A percentile compares a stretch with the other conserved stretches of the same genome.
These are phyloP conservation scores for Diaporthe australafricana DNA, from an alignment of 2,329 filamentous ascomycete species.

Conservation along the genomic window DNA sequence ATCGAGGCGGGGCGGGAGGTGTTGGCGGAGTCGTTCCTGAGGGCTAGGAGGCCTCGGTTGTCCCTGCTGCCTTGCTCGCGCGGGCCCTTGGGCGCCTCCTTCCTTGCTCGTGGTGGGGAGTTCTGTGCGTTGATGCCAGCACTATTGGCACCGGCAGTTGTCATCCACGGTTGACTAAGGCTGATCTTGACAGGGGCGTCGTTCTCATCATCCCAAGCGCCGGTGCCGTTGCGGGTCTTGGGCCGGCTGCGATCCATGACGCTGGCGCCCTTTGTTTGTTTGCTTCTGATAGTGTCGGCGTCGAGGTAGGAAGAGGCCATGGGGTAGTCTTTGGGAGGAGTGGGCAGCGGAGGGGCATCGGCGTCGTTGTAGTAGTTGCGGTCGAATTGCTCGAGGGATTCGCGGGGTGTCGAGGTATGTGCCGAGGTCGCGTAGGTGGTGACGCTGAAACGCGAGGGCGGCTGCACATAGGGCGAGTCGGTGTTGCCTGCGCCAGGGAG, in stretches of 20 bases:
- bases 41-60: neutral
- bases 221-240: constrained; percentile 43
- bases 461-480: constrained; percentile 57
- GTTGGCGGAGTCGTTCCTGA: constrained; percentile 27
- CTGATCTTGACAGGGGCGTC: constrained; percentile 48
- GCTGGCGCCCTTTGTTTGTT: constrained; percentile 39
- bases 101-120: constrained; percentile 31
- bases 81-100: constrained; percentile 2
- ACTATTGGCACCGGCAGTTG: constrained; percentile 40
- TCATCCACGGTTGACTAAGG: constrained; percentile 49
- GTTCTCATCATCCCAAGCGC: constrained; percentile 39
- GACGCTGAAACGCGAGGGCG: constrained; percentile 72
- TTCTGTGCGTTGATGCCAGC: constrained; percentile 35
- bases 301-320: constrained; percentile 37
- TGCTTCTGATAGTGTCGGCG: constrained; percentile 18
- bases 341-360: constrained; percentile 52
- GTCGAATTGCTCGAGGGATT: constrained; percentile 47
- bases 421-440: constrained; percentile 70
- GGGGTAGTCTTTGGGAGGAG: constrained; percentile 49
- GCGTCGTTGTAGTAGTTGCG: constrained; percentile 32
- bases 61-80: constrained; percentile 16
- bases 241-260: constrained; percentile 55
- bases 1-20: constrained; percentile 47
- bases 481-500: constrained; percentile 29
- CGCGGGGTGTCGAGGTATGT: constrained; percentile 53